Evolutionary conservation across 2,329 filamentous ascomycete genomes (phyloP).

Genomic region (Emmonsiellopsis sp.): DNA sequence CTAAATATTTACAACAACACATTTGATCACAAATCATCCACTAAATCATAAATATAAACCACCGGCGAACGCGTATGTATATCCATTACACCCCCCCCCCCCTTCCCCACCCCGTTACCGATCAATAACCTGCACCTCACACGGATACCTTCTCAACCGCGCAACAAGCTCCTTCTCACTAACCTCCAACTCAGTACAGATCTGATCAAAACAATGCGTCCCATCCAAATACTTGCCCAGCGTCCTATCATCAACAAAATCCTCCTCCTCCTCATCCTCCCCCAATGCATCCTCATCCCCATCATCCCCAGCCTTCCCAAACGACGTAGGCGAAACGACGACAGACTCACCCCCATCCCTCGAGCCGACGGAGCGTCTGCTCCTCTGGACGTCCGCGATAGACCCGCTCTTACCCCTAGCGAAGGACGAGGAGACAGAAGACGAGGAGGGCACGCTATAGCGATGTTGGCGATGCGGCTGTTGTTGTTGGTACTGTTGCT

Average conservation of each 20-base stretch:
- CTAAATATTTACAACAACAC: too few species aligned
- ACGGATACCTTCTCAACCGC: slow-evolving; percentile 33
- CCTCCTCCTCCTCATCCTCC: slow-evolving; percentile 19
- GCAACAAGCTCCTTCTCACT: slow-evolving; percentile 37
- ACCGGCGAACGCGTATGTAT: too few species aligned
- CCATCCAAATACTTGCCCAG: slow-evolving; percentile 37
- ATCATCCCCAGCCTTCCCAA: slow-evolving; percentile 4
- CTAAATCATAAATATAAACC: too few species aligned
- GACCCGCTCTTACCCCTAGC: slow-evolving; percentile 5
- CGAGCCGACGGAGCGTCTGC: neutral
- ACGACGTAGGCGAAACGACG: neutral
- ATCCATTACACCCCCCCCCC: neutral
- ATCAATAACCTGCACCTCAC: slow-evolving; percentile 38
- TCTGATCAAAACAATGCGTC: slow-evolving; percentile 41
- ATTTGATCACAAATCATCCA: too few species aligned
- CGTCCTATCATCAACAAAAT: slow-evolving; percentile 25
- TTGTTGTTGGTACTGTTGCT: slow-evolving; percentile 10
- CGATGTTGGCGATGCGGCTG: slow-evolving; percentile 7
- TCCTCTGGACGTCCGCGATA: slow-evolving; percentile 1
- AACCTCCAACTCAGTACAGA: slow-evolving; percentile 41
- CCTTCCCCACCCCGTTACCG: slow-evolving; percentile 20
- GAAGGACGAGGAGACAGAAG: slow-evolving; percentile 5
- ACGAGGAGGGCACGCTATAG: neutral
- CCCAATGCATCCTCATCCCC: slow-evolving; percentile 5
- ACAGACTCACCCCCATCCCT: neutral